phyloP scores from a whole-genome alignment of 2,329 filamentous ascomycete genomes.

The Neofusicoccum umdonicola region DNA sequence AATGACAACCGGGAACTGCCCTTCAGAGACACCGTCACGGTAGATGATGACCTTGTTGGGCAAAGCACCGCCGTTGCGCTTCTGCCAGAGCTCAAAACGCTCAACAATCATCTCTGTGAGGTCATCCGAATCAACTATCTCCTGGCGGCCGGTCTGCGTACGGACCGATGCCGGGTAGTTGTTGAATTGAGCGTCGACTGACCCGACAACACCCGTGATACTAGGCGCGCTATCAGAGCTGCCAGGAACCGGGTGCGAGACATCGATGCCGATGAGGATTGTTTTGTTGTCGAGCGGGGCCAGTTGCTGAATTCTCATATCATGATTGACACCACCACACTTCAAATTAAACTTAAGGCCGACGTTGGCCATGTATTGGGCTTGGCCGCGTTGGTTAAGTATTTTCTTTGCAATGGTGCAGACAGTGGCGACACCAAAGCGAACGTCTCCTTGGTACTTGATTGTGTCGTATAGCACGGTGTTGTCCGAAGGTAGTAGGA shows the following conservation, averaged over 20 bases:
- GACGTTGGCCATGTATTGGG: conserved; percentile 34
- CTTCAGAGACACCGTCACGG: conserved; percentile 84
- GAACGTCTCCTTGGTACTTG: conserved; percentile 25
- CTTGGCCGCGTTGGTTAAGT: conserved; percentile 30
- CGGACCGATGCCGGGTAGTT: conserved; percentile 75
- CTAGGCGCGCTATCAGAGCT: conserved; percentile 62
- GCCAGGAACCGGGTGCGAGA: conserved; percentile 77
- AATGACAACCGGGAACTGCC: conserved; percentile 71
- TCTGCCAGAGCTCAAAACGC: conserved; percentile 64
- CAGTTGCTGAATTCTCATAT: conserved; percentile 53
- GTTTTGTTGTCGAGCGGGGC: conserved; percentile 64
- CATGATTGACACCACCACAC: conserved; percentile 57
- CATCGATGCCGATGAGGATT: conserved; percentile 84
- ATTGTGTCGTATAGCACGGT: conserved; percentile 31
- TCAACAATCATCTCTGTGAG: conserved; percentile 61
- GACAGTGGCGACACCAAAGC: conserved; percentile 25
- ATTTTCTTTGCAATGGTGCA: conserved; percentile 39
- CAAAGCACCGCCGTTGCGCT: conserved; percentile 50
- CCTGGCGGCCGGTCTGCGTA: conserved; percentile 61
- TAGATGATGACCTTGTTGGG: conserved; percentile 81
- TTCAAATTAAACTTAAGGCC: conserved; percentile 58
- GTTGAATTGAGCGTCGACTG: conserved; percentile 62
- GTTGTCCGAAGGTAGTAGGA: conserved; percentile 31
- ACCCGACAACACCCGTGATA: conserved; percentile 76
- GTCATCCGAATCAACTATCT: conserved; percentile 60